Evolutionary conservation across 2,329 filamentous ascomycete species (phyloP), one percentile per base, ranked within the genome.

Genomic region (Eurotiales sp.): DNA sequence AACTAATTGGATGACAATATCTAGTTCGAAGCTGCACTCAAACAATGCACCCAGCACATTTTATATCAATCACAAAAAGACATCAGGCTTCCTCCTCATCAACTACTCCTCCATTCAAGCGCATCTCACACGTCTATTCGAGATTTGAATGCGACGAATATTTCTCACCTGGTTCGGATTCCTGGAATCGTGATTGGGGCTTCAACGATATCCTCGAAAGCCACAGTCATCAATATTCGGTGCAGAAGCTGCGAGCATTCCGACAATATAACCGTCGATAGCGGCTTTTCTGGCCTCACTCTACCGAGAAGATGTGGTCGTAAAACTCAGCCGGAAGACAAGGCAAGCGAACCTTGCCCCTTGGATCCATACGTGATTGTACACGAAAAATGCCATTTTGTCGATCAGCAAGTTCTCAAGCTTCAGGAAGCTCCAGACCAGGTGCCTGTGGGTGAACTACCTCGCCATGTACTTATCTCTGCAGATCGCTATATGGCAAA

Each of bases 371-470:
- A 96, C 72, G 95, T 93, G 63, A 90, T 99, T 52, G 80, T 93
- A 53, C 93, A 99, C 66, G 93, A 99, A 70, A 90, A 87, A 68
- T 96, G 88, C 32, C 83, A 85, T 57, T 99, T 99, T 66, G 91
- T 97, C 62, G 93, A 99, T 64, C 93, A 99, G 71, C 93, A 99
- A 70, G 89, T 99, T 54, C 87, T 99, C 67, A 99, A 99, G 71
- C 82, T 99, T 15, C 93, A 99, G 67, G 93, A 99, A 72, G 93
- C 92, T 0, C 93, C 93, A 1, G 93, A 99, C 64, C 90, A 97
- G 70, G 93, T 99, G 0, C 93, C 93, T 0, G 93, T 99, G 1
- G 93, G 93, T 74, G 93, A 99, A 72, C 76, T 99, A 45, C 93
- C 93, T 3, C 82, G 93, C 37, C 93, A 99, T 62, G 95, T 99